A percentile compares a stretch with the other conserved stretches of the same genome.
These are phyloP conservation scores for Penicillium antarcticum DNA, from an alignment of 495 filamentous ascomycete species.

Conservation along the genomic window DNA sequence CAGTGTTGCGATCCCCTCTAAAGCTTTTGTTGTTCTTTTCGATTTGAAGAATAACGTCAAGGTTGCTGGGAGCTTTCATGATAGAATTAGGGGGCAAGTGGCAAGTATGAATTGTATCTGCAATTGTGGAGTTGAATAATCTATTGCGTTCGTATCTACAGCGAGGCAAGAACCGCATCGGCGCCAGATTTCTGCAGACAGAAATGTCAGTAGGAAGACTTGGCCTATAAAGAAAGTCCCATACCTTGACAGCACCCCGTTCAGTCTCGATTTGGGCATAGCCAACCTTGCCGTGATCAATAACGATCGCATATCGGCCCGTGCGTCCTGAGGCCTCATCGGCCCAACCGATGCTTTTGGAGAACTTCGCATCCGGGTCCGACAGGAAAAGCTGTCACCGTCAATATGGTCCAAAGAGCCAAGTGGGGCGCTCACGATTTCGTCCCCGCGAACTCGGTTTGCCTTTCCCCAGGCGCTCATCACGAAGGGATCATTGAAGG, in stretches of 20 bases:
- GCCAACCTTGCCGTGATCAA: constrained; percentile 82
- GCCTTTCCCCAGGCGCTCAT: constrained; percentile 96
- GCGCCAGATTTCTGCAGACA: constrained; percentile 60
- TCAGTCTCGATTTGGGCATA: constrained; percentile 81
- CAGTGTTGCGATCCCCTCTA: too few species aligned
- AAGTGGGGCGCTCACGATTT: constrained; percentile 56
- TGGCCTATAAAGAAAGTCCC: not conserved
- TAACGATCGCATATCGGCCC: constrained; percentile 77
- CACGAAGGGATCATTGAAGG: constrained; percentile 85
- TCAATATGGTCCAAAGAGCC: constrained; percentile 17
- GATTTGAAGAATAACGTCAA: too few species aligned
- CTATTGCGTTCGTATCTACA: constrained; percentile 16
- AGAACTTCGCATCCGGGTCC: constrained; percentile 73
- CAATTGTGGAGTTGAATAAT: not conserved
- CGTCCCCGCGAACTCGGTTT: constrained; percentile 70
- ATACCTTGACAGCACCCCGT: constrained; percentile 49
- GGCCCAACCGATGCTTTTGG: constrained; percentile 76
- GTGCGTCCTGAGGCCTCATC: constrained; percentile 59
- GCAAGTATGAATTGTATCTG: too few species aligned
- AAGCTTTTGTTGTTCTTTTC: too few species aligned
- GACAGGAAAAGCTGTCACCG: constrained; percentile 67
- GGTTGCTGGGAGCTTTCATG: too few species aligned
- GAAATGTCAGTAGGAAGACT: not conserved
- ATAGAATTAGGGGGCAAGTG: too few species aligned
- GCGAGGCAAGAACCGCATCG: constrained; percentile 57